Conservation (phyloP, 1,139 yeast genomes). For the Torulaspora pretoriensis region DNA sequence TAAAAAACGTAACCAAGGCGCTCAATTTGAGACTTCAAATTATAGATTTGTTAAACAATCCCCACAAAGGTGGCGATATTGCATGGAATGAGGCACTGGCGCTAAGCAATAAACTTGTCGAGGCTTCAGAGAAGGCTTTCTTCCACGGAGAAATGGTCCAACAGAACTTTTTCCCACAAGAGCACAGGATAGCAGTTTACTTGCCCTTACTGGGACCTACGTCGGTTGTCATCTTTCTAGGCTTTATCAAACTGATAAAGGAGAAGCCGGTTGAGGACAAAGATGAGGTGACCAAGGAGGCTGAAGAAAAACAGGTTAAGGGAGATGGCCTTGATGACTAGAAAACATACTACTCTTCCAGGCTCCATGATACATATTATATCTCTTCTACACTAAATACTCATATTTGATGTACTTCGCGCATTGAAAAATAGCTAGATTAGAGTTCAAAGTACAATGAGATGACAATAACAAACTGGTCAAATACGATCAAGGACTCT, state of each 20-base stretch:
- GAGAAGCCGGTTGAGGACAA: constrained; percentile 9
- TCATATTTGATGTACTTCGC: background rate
- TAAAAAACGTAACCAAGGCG: constrained; percentile 35
- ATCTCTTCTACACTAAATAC: background rate
- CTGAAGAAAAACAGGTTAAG: background rate
- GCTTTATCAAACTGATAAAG: constrained; percentile 43
- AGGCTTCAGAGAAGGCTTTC: constrained; percentile 69
- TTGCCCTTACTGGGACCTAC: constrained; percentile 86
- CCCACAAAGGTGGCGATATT: constrained; percentile 21
- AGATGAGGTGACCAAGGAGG: constrained; percentile 1
- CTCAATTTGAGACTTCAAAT: constrained; percentile 35
- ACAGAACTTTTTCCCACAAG: constrained; percentile 90
- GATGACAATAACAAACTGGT: background rate
- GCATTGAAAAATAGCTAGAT: background rate
- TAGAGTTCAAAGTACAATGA: background rate
- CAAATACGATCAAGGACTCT: no score
- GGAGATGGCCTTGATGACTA: no score
- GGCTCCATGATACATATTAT: background rate
- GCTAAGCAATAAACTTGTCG: constrained; percentile 53
- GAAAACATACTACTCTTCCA: no score
- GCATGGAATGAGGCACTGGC: constrained; percentile 47
- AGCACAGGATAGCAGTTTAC: constrained; percentile 90
- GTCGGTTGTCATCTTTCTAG: constrained; percentile 61
- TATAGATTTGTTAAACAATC: constrained; percentile 32
- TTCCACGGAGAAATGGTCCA: constrained; percentile 94